These are phyloP conservation scores for Lagenidium sp. DNA, from an alignment of 352 stramenopile genomes.

Conservation along the genomic window DNA sequence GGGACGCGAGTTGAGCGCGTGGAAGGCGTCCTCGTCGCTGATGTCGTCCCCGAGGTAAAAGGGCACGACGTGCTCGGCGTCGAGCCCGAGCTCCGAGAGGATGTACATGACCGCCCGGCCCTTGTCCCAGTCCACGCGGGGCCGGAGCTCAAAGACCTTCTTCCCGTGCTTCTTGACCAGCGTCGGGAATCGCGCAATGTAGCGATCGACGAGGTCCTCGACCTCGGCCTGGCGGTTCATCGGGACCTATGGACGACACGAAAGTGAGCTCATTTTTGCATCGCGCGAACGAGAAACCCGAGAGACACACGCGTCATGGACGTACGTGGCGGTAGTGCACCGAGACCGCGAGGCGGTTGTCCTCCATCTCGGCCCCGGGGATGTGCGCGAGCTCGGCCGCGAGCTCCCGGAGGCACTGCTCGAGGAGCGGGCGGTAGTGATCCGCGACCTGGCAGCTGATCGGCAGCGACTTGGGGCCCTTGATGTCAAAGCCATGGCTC, in stretches of 20 bases:
- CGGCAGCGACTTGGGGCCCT: conserved; percentile 37
- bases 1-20: conserved; percentile 31
- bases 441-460: conserved; percentile 54
- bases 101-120: conserved; percentile 69
- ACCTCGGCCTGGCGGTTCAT: conserved; percentile 45
- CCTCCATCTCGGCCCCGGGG: conserved; percentile 51
- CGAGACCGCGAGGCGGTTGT: conserved; percentile 70
- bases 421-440: conserved; percentile 35
- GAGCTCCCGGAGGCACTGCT: conserved; percentile 29
- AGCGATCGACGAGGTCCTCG: conserved; percentile 82
- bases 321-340: conserved; percentile 69
- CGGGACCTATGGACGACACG: not conserved
- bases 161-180: conserved; percentile 65
- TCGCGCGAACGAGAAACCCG: not conserved
- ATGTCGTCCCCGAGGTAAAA: conserved; percentile 80
- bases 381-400: conserved; percentile 28
- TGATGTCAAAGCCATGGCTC: conserved; percentile 79
- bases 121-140: conserved; percentile 78
- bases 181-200: conserved; percentile 28
- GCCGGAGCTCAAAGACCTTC: conserved; percentile 72
- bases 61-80: conserved; percentile 57
- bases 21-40: conserved; percentile 69
- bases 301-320: not conserved
- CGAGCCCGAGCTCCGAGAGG: conserved; percentile 49
- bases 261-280: conserved; percentile 3